Base-by-base conservation (phyloP, 2,329 filamentous ascomycete genomes). In the Penicillium sclerotigenum region DNA sequence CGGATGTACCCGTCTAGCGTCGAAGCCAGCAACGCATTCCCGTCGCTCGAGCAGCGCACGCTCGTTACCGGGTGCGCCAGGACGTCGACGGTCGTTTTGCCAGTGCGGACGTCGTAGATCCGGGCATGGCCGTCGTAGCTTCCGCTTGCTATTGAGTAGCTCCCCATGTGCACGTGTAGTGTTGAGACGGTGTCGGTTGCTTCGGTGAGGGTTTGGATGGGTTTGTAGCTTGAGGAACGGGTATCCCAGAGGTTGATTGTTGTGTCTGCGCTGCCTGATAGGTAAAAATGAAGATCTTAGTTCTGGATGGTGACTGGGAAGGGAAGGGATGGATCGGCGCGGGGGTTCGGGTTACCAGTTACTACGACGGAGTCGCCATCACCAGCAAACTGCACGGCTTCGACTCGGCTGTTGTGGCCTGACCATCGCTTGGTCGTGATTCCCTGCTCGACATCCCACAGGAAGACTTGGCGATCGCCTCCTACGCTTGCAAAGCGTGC, bases 381-480 rank as follows among this genome's bases (percentile, higher is more conserved):
- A 13, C 91, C 92, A 0, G 84, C 91, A 70, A 95, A 95, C 2
- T 82, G 79, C 4, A 93, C 89, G 43, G 85, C 82, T 71, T 97
- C 95, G 53, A 97, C 81, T 31, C 91, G 80, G 42, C 85, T 84
- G 2, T 80, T 81, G 74, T 94, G 90, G 0, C 87, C 88, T 62
- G 73, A 69, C 73, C 93, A 94, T 28, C 94, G 83, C 22, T 90
- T 83, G 26, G 89, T 77, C 4, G 93, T 96, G 64, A 84, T 81
- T 18, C 89, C 91, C 3, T 87, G 88, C 45, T 87, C 81, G 0
- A 97, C 94, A 74, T 99, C 94, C 94, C 94, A 97, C 5, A 97
- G 81, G 70, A 97, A 97, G 0, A 96, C 91, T 59, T 84, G 82
- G 65, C 93, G 89, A 77, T 99, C 94, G 57, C 94, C 94, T 63